Evolutionary conservation across 176 grass and related monocot species (phyloP), one percentile per base, ranked within the genome.

Genomic region (Chloris gayana): DNA sequence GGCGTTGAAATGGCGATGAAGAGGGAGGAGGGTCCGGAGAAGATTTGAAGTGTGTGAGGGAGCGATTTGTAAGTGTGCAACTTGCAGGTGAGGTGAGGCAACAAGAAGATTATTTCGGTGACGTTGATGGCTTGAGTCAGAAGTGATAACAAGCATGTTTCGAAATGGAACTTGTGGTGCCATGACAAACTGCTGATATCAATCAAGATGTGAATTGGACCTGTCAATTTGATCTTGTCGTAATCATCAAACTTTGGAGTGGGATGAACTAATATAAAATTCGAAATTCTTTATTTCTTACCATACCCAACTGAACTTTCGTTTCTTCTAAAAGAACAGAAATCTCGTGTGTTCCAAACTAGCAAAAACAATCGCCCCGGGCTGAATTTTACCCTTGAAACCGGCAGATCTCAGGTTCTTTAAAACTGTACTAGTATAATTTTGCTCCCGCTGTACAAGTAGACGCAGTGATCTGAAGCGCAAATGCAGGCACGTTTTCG

Each of bases 1-100:
- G 51, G 77, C 72, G 88, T 49, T 83, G 82, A 67, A 75, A 82
- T 76, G 79, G 45, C 50, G 87, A 80, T 38, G 84, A 78, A 54
- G 85, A 68, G 60, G 66, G 75, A 56, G 73, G 25, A 34, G 45
- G 26, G 74, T 41, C 56, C 37, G 69, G 22, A 35, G 67, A 70
- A 26, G 44, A 71, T 74, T 80, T 49, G 62, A 46, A 8, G 64
- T 9, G 51, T 68, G 67, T 61, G 17, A 76, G 44, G 91, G 88
- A 15, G 60, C 6, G 71, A 85, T 88, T 64, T 78, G 85, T 30
- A 85, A 83, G 41, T 59, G 2, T 32, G 80, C 66, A 64, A 90
- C 46, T 58, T 86, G 64, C 54, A 57, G 2, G 9, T 24, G 22
- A 79, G 86, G 76, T 53, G 77, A 83, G 32, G 30, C 35, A 37